Evolutionary conservation across 2,329 filamentous ascomycete genomes (phyloP).

Genomic region (Alternaria dauci): DNA sequence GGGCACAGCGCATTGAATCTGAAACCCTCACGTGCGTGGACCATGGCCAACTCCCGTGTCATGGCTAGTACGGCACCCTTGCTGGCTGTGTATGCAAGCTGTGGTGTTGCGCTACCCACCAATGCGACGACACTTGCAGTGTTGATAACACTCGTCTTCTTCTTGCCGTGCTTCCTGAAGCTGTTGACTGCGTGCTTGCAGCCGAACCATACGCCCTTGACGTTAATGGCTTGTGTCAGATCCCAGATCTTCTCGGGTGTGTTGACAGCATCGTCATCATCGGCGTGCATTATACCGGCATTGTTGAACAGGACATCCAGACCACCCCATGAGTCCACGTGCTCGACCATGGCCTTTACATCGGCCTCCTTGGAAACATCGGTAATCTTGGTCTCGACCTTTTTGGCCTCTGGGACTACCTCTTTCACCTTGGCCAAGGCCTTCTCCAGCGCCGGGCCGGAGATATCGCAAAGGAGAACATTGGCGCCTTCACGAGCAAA

Average conservation of each 20-base stretch:
- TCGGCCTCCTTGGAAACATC: conserved; percentile 89
- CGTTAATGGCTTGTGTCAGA: conserved; percentile 90
- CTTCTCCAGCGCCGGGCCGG: conserved; percentile 77
- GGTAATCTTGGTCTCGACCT: conserved; percentile 70
- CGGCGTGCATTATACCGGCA: conserved; percentile 93
- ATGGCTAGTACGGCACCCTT: conserved; percentile 92
- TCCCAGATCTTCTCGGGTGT: conserved; percentile 95
- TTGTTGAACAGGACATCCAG: conserved; percentile 97
- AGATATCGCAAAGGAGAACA: conserved; percentile 87
- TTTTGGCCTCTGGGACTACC: conserved; percentile 67
- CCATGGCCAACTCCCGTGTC: conserved; percentile 89
- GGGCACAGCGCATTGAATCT: conserved; percentile 92
- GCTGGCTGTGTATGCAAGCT: conserved; percentile 91
- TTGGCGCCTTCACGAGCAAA: conserved; percentile 89
- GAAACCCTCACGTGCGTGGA: conserved; percentile 88
- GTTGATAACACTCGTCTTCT: conserved; percentile 84
- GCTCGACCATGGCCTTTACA: conserved; percentile 76
- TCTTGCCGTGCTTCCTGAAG: conserved; percentile 81
- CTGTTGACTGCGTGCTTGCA: conserved; percentile 89
- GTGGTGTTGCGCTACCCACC: conserved; percentile 85
- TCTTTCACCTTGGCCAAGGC: conserved; percentile 78
- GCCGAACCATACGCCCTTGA: conserved; percentile 98
- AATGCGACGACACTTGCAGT: conserved; percentile 89
- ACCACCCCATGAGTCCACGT: conserved; percentile 84
- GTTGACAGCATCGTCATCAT: conserved; percentile 71